Percentiles rank a stretch among this genome's conserved stretches.
Evolutionary conservation across 2,329 filamentous ascomycete genomes (phyloP).

Genomic region (Parascedosporium putredinis): DNA sequence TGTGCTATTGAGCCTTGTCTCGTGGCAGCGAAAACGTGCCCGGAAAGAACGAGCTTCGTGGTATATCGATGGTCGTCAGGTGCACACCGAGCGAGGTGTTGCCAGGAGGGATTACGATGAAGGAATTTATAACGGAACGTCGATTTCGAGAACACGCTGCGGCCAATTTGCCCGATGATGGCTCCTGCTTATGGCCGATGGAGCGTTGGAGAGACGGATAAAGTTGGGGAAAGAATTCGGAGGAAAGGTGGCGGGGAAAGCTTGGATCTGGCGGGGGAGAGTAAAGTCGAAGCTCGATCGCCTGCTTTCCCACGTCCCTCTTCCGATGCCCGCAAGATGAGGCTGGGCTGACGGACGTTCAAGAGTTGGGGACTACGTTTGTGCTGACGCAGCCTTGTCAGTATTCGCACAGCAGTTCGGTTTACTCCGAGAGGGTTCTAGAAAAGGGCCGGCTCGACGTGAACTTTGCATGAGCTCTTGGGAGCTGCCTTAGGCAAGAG

Average conservation of each 20-base stretch:
- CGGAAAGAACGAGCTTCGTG: too few relatives aligned
- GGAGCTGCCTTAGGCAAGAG: background rate
- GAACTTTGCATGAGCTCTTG: background rate
- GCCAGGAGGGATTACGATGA: too few relatives aligned
- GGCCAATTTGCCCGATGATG: too few relatives aligned
- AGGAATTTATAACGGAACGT: too few relatives aligned
- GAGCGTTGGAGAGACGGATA: background rate
- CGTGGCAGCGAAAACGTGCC: too few relatives aligned
- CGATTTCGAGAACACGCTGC: too few relatives aligned
- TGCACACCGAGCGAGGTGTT: too few relatives aligned
- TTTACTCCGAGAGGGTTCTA: background rate
- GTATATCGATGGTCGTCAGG: too few relatives aligned
- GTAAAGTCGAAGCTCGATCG: conserved; percentile 1
- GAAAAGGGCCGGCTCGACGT: background rate
- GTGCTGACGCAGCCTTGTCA: conserved; percentile 3
- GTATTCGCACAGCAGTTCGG: conserved; percentile 1
- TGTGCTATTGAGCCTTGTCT: too few relatives aligned
- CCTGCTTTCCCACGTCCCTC: background rate
- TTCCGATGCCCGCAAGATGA: background rate
- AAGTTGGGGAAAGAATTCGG: background rate
- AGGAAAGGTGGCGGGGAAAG: background rate
- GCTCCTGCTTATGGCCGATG: background rate
- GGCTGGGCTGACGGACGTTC: background rate
- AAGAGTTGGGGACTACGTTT: background rate
- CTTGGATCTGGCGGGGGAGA: background rate